Percentiles rank a stretch among this genome's conserved stretches.
phyloP scores from a whole-genome alignment of 495 filamentous ascomycete species.

The Annulohypoxylon bovei region DNA sequence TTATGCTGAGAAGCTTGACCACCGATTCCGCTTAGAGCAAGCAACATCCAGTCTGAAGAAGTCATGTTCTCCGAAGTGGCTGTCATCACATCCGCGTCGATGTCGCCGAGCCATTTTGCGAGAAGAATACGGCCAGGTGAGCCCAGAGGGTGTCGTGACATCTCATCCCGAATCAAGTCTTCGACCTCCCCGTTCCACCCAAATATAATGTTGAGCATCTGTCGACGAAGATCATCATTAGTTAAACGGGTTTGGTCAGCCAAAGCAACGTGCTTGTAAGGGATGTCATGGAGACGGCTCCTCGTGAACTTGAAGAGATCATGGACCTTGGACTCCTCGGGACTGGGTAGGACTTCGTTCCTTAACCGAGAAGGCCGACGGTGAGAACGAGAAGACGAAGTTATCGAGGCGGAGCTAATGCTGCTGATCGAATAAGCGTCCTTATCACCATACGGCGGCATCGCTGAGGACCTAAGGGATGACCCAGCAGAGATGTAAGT shows the following conservation, averaged over 20 bases:
- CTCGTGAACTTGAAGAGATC: conserved; percentile 76
- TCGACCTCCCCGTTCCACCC: conserved; percentile 92
- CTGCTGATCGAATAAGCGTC: conserved; percentile 68
- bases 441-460: conserved; percentile 53
- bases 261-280: conserved; percentile 72
- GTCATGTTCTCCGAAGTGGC: conserved; percentile 82
- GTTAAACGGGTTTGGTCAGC: conserved; percentile 72
- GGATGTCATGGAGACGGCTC: conserved; percentile 79
- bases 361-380: conserved; percentile 76
- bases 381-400: conserved; percentile 70
- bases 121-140: conserved; percentile 82
- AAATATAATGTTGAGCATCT: conserved; percentile 95
- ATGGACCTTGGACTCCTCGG: conserved; percentile 66
- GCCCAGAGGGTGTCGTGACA: conserved; percentile 74
- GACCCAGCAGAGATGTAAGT: conserved; percentile 73
- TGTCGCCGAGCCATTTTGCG: conserved; percentile 91
- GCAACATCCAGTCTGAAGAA: conserved; percentile 94
- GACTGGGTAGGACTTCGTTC: conserved; percentile 78
- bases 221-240: conserved; percentile 83
- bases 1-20: conserved; percentile 84
- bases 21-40: conserved; percentile 89
- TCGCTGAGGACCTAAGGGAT: conserved; percentile 57
- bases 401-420: conserved; percentile 68
- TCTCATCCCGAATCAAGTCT: conserved; percentile 86
- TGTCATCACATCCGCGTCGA: conserved; percentile 83